Conservation (phyloP, 495 filamentous ascomycete genomes). For the Neurospora africana region DNA sequence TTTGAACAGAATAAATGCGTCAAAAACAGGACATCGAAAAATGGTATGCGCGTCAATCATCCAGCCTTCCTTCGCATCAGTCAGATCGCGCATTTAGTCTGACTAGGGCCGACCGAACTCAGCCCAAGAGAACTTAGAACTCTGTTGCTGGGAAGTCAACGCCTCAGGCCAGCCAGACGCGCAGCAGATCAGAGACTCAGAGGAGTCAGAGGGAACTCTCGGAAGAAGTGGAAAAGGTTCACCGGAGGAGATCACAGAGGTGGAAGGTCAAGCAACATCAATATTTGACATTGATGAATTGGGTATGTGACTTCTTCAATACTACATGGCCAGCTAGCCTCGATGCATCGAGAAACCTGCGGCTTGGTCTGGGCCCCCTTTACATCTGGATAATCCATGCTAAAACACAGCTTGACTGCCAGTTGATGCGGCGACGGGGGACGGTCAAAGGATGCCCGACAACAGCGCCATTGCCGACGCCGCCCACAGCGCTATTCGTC, state of each 20-base stretch:
- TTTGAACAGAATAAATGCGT: not conserved
- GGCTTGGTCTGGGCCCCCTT: not conserved
- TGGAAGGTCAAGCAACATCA: not conserved
- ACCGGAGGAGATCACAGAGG: not conserved
- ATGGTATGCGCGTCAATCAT: not conserved
- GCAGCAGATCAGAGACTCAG: not conserved
- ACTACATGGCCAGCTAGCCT: not conserved
- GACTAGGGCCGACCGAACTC: not conserved
- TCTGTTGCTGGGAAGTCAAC: not conserved
- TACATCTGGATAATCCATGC: not conserved
- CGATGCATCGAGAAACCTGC: not conserved
- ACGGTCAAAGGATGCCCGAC: not conserved
- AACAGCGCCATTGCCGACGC: not conserved
- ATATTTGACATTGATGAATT: not conserved
- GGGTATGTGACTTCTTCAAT: not conserved
- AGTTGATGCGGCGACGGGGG: not conserved
- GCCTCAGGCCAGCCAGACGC: not conserved
- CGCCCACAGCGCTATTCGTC: not conserved
- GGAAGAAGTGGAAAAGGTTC: not conserved
- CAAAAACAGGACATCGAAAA: not conserved
- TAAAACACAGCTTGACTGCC: not conserved
- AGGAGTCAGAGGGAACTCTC: not conserved
- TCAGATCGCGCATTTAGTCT: not conserved
- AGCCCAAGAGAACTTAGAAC: not conserved
- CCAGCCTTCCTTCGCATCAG: not conserved